Evolutionary conservation across 331 rosid genomes (phyloP).

Genomic region (Saraca asoca): DNA sequence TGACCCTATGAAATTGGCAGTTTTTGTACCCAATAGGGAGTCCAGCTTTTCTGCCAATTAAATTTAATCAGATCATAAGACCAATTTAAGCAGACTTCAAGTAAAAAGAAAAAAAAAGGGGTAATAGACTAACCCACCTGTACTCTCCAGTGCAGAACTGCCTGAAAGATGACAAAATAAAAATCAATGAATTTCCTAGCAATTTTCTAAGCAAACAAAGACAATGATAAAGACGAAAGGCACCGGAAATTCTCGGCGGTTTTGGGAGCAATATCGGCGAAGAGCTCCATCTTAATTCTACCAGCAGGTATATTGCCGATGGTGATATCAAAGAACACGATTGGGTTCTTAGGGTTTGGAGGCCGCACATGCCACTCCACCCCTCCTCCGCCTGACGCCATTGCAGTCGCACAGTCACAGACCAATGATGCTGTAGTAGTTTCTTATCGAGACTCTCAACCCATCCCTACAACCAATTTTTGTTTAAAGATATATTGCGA

Average conservation of each 20-base stretch:
- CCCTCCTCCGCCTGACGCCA: slow-evolving; percentile 63
- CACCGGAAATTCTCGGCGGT: slow-evolving; percentile 93
- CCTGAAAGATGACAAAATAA: slow-evolving; percentile 48
- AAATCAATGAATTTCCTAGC: slow-evolving; percentile 20
- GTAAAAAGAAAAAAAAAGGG: not conserved
- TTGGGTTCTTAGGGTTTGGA: slow-evolving; percentile 93
- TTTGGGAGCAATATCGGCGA: slow-evolving; percentile 90
- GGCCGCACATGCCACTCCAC: slow-evolving; percentile 99
- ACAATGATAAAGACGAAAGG: no score
- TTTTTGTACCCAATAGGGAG: slow-evolving; percentile 95
- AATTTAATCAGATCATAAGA: slow-evolving; percentile 16
- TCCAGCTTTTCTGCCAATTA: slow-evolving; percentile 92
- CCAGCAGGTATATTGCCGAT: slow-evolving; percentile 95
- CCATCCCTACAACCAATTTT: no score
- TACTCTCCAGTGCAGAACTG: slow-evolving; percentile 99
- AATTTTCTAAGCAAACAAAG: no score
- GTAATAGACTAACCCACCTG: slow-evolving; percentile 47
- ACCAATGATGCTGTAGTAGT: no score
- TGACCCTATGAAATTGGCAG: slow-evolving; percentile 93
- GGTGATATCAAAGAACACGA: slow-evolving; percentile 94
- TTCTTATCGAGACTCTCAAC: no score
- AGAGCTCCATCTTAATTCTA: slow-evolving; percentile 98
- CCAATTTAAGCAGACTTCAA: not conserved
- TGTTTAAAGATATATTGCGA: no score
- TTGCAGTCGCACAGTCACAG: no score